Evolutionary conservation across 306 rosid genomes (phyloP).

Genomic region (Medicago arabica): DNA sequence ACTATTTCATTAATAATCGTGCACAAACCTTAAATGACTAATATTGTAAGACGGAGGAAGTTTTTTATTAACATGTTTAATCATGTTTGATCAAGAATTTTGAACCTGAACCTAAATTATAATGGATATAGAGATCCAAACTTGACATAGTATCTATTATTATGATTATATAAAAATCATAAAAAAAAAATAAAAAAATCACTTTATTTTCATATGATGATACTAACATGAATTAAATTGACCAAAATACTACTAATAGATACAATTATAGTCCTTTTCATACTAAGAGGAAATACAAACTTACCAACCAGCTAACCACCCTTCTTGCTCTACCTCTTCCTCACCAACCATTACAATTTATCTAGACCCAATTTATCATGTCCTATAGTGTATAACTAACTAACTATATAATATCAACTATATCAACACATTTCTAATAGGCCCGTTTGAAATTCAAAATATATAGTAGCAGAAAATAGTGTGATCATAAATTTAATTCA

Average conservation of each 20-base stretch:
- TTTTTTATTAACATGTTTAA: too few relatives aligned
- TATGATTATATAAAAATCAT: too few relatives aligned
- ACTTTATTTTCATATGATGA: too few relatives aligned
- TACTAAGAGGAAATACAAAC: not conserved
- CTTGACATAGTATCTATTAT: too few relatives aligned
- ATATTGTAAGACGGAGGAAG: too few relatives aligned
- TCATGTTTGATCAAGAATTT: too few relatives aligned
- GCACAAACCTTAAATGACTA: too few relatives aligned
- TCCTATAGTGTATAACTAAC: not conserved
- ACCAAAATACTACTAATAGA: not conserved
- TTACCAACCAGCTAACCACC: not conserved
- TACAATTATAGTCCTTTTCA: not conserved
- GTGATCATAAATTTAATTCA: not conserved
- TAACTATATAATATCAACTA: slow-evolving; percentile 18
- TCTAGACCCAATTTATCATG: not conserved
- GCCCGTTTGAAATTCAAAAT: not conserved
- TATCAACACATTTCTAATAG: not conserved
- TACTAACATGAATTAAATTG: too few relatives aligned
- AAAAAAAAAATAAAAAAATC: too few relatives aligned
- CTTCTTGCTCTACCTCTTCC: not conserved
- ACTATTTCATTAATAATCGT: too few relatives aligned
- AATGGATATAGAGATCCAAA: too few relatives aligned
- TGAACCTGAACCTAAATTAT: too few relatives aligned
- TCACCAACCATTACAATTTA: not conserved
- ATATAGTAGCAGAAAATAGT: not conserved